A percentile compares a stretch with the other conserved stretches of the same genome.
phyloP scores from a whole-genome alignment of 1,284 basidiomycete species.

The Gomphus bonarii region DNA sequence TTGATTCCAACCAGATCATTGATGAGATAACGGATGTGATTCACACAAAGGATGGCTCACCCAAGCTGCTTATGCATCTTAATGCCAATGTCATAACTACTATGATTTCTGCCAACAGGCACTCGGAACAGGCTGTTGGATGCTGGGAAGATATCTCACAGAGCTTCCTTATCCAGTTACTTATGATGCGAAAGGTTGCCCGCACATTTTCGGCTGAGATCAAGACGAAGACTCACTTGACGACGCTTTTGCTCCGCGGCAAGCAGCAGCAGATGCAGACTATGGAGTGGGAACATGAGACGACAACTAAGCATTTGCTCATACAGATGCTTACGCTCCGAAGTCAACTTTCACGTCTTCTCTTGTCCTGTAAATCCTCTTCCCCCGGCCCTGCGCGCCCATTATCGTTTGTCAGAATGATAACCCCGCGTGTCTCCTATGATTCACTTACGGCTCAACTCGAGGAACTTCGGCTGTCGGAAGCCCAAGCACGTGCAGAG shows the following conservation, averaged over 20 bases:
- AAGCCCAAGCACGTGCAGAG: conserved; percentile 4
- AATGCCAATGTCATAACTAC: not conserved
- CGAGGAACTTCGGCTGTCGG: conserved; percentile 3
- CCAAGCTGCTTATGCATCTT: not conserved
- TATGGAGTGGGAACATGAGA: not conserved
- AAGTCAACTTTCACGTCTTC: not conserved
- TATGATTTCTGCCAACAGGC: not conserved
- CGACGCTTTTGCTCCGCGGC: not conserved
- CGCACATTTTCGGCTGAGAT: not conserved
- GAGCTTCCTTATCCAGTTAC: not conserved
- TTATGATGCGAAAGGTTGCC: not conserved
- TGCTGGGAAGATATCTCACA: not conserved
- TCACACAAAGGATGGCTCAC: not conserved
- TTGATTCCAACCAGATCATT: not conserved
- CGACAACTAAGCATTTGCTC: not conserved
- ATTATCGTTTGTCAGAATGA: not conserved
- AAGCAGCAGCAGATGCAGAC: not conserved
- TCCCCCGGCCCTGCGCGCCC: not conserved
- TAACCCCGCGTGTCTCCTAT: not conserved
- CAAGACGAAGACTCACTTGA: not conserved
- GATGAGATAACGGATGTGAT: not conserved
- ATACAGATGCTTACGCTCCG: not conserved
- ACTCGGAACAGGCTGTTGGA: not conserved
- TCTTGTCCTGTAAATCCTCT: not conserved
- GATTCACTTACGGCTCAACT: not conserved